Evolutionary conservation across 1,139 yeast genomes (phyloP), one percentile per base, ranked within the genome.

Genomic region (Chernovozyma aurita): DNA sequence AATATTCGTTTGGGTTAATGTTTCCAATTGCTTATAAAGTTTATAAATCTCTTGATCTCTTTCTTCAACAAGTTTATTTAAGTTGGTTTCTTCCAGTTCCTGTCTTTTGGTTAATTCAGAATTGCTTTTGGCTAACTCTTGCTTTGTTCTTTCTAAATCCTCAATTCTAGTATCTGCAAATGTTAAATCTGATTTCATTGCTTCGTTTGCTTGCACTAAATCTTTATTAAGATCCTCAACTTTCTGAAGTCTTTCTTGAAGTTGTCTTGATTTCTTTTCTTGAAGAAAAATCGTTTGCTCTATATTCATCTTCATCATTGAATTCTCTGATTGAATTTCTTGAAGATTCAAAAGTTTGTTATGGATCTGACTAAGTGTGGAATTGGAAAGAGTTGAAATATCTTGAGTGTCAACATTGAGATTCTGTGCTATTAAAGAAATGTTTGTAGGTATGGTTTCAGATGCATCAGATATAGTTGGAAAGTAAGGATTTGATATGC

Each of bases 21-120:
- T 57, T 31, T 71, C 73, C n/a, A 79, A 57, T 34, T 80, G 79
- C n/a, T 61, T 63, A 37, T 72, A 73, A 31, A 77, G 57, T n/a
- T 63, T 65, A 27, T 65, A 61, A 28, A 73, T 55, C 43, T 79
- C 84, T 20, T 59, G 49, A 26, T 63, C 59, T 61, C 69, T 45
- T 67, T 68, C 38, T 62, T 57, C 37, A 65, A 72, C n/a, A 74
- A 42, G 20, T 67, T 45, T 35, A 65, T 72, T 28, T 9, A 18
- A 28, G 7, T 9, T 7, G 6, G 17, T 13, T 29, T 56, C 52
- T 18, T 51, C 41, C 7, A 48, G 38, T 22, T 45, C 49, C 4
- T 52, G 32, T 36, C 57, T 55, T 3, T 44, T 41, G 20, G 55
- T 49, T 18, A 65, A 44, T 2, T 49, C 36, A 2, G 49, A 30